Evolutionary conservation across 768 basidiomycete species (phyloP), one percentile per base, ranked within the genome.

Genomic region (Calvatia gigantea): DNA sequence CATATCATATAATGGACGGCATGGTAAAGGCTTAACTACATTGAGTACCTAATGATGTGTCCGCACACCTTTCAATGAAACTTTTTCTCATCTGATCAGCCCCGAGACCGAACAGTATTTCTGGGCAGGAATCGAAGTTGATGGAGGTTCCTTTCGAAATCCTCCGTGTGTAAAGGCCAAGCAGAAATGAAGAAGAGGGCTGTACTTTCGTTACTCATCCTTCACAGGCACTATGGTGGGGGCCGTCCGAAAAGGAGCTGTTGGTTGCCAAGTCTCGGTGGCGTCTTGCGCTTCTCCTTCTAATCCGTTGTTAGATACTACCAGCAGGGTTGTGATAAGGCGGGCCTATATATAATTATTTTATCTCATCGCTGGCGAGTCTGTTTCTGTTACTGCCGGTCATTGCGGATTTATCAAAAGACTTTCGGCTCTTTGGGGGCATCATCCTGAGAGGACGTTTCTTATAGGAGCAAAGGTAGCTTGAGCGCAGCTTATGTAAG

Each of bases 81-180:
- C 31, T 48, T 32, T 33, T 48, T 48, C 21, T 32, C 28, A 33
- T 33, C 44, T 25, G 46, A 21, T 32, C 23, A 8, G 46, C 9
- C 32, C n/a, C 45, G 15, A 14, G 21, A 48, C 29, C 46, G 31
- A 15, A 11, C 21, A 14, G 12, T 43, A 23, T 43, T 25, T 52
- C 31, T 19, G 46, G 43, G 43, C 19, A 35, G 12, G 19, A 37
- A 46, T 45, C 44, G 52, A 54, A 54, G 52, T 28, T 42, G 31
- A 43, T 53, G 17, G n/a, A 43, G 44, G 19, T 37, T 28, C 44
- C n/a, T n/a, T 38, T 29, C 44, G 31, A 25, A 23, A 28, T n/a
- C 37, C 48, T 47, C 54, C 45, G 28, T 47, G 45, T 45, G 54
- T 47, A 55, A 55, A 55, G 17, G 25, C 54, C 54, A 45, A 55